phyloP scores from a whole-genome alignment of 2,329 filamentous ascomycete genomes.

The Botryotinia convoluta region DNA sequence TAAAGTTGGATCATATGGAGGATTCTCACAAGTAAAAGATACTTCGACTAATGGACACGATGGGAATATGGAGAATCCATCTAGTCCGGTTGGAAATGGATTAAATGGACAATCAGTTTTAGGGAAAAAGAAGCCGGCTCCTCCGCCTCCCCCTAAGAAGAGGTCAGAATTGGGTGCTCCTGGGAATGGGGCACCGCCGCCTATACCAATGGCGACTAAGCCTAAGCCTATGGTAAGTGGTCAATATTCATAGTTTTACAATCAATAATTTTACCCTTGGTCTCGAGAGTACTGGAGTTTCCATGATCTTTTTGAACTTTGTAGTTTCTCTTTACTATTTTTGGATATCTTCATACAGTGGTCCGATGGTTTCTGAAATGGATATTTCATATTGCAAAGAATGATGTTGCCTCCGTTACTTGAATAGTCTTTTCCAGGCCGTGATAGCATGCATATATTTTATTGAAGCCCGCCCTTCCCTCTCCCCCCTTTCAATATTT shows the following conservation, averaged over 20 bases:
- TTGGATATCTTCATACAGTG: background rate
- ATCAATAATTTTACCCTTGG: background rate
- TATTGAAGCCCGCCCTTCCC: background rate
- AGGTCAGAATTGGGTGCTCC: slow-evolving; percentile 25
- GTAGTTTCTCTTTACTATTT: background rate
- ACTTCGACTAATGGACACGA: slow-evolving; percentile 20
- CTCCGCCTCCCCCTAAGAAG: slow-evolving; percentile 38
- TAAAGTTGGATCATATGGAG: slow-evolving; percentile 33
- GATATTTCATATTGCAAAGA: background rate
- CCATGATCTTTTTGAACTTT: background rate
- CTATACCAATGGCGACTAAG: slow-evolving; percentile 37
- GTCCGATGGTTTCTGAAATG: background rate
- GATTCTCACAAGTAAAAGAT: slow-evolving; percentile 14
- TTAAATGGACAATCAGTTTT: slow-evolving; percentile 5
- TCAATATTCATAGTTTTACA: slow-evolving; percentile 24
- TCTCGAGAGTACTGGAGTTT: background rate
- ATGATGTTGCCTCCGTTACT: background rate
- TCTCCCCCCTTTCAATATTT: background rate
- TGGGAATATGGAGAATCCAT: slow-evolving; percentile 24
- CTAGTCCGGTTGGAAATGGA: background rate
- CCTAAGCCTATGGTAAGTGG: slow-evolving; percentile 38
- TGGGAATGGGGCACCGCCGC: slow-evolving; percentile 28
- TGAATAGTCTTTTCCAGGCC: background rate
- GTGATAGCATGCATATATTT: background rate
- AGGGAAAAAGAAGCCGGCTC: slow-evolving; percentile 40